Evolutionary conservation across 345 rosid genomes (phyloP), one percentile per base, ranked within the genome.

Genomic region (Combretum micranthum): DNA sequence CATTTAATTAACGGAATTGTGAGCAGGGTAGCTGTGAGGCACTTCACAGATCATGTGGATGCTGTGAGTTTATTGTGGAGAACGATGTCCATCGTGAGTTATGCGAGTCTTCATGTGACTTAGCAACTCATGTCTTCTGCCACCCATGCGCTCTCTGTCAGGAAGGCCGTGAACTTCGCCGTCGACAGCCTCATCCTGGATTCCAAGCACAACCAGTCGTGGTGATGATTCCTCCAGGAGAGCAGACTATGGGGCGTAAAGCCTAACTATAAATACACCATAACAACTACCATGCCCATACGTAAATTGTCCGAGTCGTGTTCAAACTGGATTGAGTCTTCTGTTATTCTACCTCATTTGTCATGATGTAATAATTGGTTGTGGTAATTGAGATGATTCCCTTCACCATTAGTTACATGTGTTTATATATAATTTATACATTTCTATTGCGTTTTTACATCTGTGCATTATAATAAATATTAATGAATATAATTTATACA

Each of bases 81-180:
- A 83, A 92, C 15, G 86, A 86, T 55, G 1, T 76, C 73, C 87
- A 78, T 56, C 90, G 79, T 39, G 95, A 88, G 69, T 84, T 71
- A 16, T 80, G 88, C 1, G 98, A 92, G 64, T 62, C 86, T 0
- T 68, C 85, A 10, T 92, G 95, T 53, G 96, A 92, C 71, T 68
- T 84, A 47, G 82, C 79, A 44, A 84, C 89, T 1, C 96, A 92
- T 63, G 73, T 88, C 11, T 77, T 81, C 68, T 93, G 99, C 63
- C 97, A 93, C 68, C 16, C 64, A 10, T 88, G 97, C 45, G 94
- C 99, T 4, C 85, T 93, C 65, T 86, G 97, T 80, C 99, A 93
- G 75, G 99, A 93, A 78, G 99, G 96, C 4, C 97, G 91, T 12
- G 97, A 88, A 85, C 61, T 93, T n/a, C 96, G 97, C 16, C 84